Conservation (phyloP, 2,329 filamentous ascomycete species). For the Monosporascus sp. region DNA sequence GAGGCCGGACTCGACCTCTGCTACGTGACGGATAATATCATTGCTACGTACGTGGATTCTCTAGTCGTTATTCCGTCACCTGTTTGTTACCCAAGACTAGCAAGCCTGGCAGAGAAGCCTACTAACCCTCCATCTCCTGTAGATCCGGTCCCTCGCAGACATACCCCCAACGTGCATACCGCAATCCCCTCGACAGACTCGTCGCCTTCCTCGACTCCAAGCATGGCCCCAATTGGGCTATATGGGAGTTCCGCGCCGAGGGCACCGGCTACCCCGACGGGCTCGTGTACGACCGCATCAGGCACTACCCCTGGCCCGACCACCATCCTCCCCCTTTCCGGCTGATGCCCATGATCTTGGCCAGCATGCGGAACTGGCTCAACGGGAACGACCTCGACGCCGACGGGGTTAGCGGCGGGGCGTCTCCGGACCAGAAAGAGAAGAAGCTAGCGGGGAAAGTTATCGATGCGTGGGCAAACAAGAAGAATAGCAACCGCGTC, state of each 20-base stretch:
- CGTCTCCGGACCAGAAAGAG: conserved; percentile 25
- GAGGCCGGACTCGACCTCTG: conserved; percentile 90
- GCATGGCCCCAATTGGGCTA: conserved; percentile 80
- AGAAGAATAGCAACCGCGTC: conserved; percentile 46
- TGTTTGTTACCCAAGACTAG: neutral
- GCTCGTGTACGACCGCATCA: conserved; percentile 77
- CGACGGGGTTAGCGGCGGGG: conserved; percentile 16
- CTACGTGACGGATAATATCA: conserved; percentile 83
- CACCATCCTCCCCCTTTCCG: conserved; percentile 94
- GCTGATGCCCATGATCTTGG: conserved; percentile 83
- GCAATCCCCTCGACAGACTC: conserved; percentile 83
- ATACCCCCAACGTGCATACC: conserved; percentile 87
- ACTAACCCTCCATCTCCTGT: conserved; percentile 41
- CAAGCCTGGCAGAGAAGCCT: conserved; percentile 8
- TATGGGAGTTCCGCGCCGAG: conserved; percentile 97
- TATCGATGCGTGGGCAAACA: neutral
- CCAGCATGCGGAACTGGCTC: conserved; percentile 87
- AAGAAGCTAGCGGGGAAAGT: conserved; percentile 15
- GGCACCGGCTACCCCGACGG: conserved; percentile 92
- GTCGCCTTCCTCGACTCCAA: conserved; percentile 83
- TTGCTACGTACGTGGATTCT: conserved; percentile 46
- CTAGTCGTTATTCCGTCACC: neutral
- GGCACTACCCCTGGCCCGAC: conserved; percentile 94
- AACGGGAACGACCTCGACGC: conserved; percentile 42
- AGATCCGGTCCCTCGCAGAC: conserved; percentile 87